phyloP scores from a whole-genome alignment of 2,329 filamentous ascomycete species.

The Sclerotinia subarctica region DNA sequence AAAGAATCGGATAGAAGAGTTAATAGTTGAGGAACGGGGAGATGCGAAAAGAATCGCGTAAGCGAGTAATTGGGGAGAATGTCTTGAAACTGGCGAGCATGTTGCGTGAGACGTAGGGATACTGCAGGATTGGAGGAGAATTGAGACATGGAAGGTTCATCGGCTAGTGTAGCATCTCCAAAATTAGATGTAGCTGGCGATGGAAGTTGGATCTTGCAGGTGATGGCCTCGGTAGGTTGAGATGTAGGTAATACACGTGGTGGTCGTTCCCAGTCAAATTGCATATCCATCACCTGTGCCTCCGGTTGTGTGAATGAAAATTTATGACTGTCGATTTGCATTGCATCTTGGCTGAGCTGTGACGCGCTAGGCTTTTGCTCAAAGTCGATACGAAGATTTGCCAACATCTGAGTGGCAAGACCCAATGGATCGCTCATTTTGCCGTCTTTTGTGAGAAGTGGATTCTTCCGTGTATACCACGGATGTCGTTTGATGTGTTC shows the following conservation, averaged over 20 bases:
- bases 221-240: conserved; percentile 45
- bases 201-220: conserved; percentile 48
- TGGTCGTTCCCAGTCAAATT: conserved; percentile 87
- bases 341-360: conserved; percentile 49
- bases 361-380: conserved; percentile 55
- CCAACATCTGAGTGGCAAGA: conserved; percentile 92
- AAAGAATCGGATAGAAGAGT: conserved; percentile 78
- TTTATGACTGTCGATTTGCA: conserved; percentile 64
- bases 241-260: conserved; percentile 39
- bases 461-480: conserved; percentile 87
- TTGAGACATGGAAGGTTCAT: conserved; percentile 83
- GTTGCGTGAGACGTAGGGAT: conserved; percentile 82
- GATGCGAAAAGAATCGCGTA: conserved; percentile 86
- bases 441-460: conserved; percentile 70
- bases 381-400: conserved; percentile 86
- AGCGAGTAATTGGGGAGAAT: conserved; percentile 85
- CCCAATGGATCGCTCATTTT: conserved; percentile 73
- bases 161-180: conserved; percentile 55
- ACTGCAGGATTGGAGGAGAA: conserved; percentile 78
- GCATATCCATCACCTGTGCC: conserved; percentile 65
- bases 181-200: background rate
- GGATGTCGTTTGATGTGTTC: conserved; percentile 84
- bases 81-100: conserved; percentile 82
- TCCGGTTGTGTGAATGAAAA: conserved; percentile 86
- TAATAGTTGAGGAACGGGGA: conserved; percentile 70